Conservation (phyloP, 164 flowering plant genomes). For the Berberis vulgaris region DNA sequence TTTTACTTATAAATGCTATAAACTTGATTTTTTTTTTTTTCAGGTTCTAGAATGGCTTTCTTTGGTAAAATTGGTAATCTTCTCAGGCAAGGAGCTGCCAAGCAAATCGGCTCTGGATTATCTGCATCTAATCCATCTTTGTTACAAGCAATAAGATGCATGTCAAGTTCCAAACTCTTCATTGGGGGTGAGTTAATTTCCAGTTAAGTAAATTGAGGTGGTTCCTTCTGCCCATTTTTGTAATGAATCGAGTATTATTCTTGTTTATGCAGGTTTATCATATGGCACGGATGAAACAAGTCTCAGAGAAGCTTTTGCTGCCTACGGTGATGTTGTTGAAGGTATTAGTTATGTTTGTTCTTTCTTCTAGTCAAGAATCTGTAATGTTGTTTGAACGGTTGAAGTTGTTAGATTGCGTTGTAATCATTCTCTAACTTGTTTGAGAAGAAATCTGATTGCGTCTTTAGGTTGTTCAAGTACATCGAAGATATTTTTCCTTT, state of each 20-base stretch:
- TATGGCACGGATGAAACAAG: slow-evolving; percentile 33
- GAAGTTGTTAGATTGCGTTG: no score
- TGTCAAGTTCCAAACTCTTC: slow-evolving; percentile 46
- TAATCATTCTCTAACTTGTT: no score
- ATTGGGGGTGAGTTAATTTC: slow-evolving; percentile 33
- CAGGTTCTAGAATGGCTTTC: slow-evolving; percentile 30
- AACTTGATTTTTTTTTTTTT: not conserved
- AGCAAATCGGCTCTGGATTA: slow-evolving; percentile 15
- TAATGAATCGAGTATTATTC: not conserved
- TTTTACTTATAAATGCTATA: not conserved
- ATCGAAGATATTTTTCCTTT: no score
- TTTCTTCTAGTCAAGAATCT: no score
- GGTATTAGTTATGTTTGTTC: slow-evolving; percentile 13
- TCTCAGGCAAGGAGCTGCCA: slow-evolving; percentile 28
- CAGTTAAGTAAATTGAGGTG: not conserved
- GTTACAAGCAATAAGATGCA: slow-evolving; percentile 38
- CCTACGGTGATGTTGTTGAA: slow-evolving; percentile 38
- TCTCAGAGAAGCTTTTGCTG: slow-evolving; percentile 30
- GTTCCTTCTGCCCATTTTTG: not conserved
- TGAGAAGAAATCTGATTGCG: no score
- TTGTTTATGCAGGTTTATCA: slow-evolving; percentile 27
- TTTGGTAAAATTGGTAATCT: slow-evolving; percentile 30
- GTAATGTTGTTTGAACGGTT: no score
- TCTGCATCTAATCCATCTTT: slow-evolving; percentile 28
- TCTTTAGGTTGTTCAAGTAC: no score